Percentiles rank a stretch among this genome's conserved stretches.
Evolutionary conservation across 345 rosid genomes (phyloP).

Genomic region (Bruguiera gymnorhiza): DNA sequence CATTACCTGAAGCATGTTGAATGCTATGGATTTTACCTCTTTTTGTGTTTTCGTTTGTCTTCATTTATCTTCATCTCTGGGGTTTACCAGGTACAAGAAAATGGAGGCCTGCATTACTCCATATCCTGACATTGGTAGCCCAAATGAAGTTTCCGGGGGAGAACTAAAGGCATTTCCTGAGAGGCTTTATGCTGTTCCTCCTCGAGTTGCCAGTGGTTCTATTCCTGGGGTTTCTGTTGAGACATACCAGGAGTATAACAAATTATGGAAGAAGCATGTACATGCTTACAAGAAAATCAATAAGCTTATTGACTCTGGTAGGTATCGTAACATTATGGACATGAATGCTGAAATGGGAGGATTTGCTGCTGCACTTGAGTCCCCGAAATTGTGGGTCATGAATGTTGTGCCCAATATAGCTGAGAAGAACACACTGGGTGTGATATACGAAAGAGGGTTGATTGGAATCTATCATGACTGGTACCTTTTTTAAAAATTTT

Average conservation of each 20-base stretch:
- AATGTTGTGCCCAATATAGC: conserved; percentile 94
- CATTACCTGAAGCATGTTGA: neutral
- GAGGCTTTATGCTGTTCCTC: conserved; percentile 78
- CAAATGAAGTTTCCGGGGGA: conserved; percentile 66
- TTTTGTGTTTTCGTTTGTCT: neutral
- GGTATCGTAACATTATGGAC: conserved; percentile 96
- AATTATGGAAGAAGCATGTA: conserved; percentile 79
- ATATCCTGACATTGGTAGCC: conserved; percentile 58
- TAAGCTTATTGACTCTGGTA: conserved; percentile 65
- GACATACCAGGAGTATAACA: conserved; percentile 68
- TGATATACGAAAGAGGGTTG: conserved; percentile 80
- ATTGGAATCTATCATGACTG: conserved; percentile 98
- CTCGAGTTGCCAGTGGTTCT: conserved; percentile 84
- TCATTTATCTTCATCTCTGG: conserved; percentile 14
- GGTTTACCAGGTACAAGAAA: conserved; percentile 73
- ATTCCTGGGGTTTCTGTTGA: conserved; percentile 81
- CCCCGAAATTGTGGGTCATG: conserved; percentile 89
- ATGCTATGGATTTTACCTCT: neutral
- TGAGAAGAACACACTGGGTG: conserved; percentile 72
- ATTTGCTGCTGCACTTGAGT: conserved; percentile 83
- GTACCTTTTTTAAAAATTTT: conserved; percentile 38
- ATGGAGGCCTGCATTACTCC: conserved; percentile 88
- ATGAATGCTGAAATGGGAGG: conserved; percentile 99
- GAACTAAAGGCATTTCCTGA: conserved; percentile 69
- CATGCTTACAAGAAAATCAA: conserved; percentile 83